Conservation (phyloP, 179 eudicot genomes). For the Actinidia chinensis region DNA sequence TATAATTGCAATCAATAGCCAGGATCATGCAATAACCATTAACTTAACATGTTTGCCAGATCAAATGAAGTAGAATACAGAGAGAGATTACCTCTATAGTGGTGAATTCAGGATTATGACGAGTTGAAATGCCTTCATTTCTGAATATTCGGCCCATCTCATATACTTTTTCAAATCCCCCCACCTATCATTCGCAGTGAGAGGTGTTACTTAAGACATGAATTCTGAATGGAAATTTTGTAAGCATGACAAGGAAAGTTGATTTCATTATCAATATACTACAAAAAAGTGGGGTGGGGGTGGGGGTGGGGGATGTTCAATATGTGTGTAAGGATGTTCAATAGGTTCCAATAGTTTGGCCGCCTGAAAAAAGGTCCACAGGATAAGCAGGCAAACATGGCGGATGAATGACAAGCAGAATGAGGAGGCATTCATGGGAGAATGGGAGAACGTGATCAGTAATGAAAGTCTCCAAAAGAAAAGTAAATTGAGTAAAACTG, state of each 20-base stretch:
- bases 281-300: not conserved
- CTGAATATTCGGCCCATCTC: slow-evolving; percentile 95
- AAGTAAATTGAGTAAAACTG: no score
- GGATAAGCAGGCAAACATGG: not conserved
- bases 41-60: slow-evolving; percentile 4
- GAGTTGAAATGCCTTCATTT: slow-evolving; percentile 98
- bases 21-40: not conserved
- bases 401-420: slow-evolving; percentile 1
- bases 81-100: slow-evolving; percentile 75
- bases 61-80: slow-evolving; percentile 12
- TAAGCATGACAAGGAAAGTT: slow-evolving; percentile 2
- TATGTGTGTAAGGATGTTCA: not conserved
- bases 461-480: no score
- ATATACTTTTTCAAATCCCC: slow-evolving; percentile 96
- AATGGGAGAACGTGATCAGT: not conserved
- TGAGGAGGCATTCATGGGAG: no score
- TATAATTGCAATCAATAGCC: not conserved
- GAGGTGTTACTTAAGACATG: not conserved
- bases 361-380: not conserved
- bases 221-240: not conserved
- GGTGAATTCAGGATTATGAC: slow-evolving; percentile 99
- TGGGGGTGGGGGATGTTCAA: no score
- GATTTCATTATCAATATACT: not conserved
- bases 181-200: slow-evolving; percentile 54
- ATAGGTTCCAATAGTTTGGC: not conserved